Evolutionary conservation across 192 early-diverging fungal genomes (phyloP).

Genomic region (Coemansia javaensis): DNA sequence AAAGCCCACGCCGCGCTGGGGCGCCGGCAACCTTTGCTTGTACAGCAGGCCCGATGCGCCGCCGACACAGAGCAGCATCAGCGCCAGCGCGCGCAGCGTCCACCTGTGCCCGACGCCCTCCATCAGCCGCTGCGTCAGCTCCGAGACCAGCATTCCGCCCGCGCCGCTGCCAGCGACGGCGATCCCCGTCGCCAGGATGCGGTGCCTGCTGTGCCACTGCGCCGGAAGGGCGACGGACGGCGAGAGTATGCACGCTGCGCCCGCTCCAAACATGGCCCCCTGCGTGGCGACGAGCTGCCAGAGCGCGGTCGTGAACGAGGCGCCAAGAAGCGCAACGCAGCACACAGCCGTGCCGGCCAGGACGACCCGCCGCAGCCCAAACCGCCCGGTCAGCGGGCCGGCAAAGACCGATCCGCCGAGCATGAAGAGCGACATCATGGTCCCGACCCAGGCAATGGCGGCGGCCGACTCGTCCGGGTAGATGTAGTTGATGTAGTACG

Average conservation of each 20-base stretch:
- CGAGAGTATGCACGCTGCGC: slow-evolving; percentile 60
- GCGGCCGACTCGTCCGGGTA: slow-evolving; percentile 20
- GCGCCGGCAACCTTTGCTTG: slow-evolving; percentile 17
- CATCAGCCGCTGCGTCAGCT: slow-evolving; percentile 57
- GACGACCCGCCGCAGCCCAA: slow-evolving; percentile 23
- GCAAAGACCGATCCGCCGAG: slow-evolving; percentile 26
- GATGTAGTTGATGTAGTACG: slow-evolving; percentile 38
- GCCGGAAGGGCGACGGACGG: slow-evolving; percentile 64
- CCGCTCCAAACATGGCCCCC: slow-evolving; percentile 69
- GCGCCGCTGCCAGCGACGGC: slow-evolving; percentile 70
- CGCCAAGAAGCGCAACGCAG: slow-evolving; percentile 16
- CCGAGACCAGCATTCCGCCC: slow-evolving; percentile 65
- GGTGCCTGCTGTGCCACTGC: slow-evolving; percentile 66
- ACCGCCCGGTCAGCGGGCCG: slow-evolving; percentile 30
- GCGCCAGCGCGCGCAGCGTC: slow-evolving; percentile 26
- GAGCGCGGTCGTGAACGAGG: slow-evolving; percentile 35
- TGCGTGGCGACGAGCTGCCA: slow-evolving; percentile 74
- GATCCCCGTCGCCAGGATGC: slow-evolving; percentile 68
- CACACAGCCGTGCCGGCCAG: slow-evolving; percentile 20
- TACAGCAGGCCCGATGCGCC: slow-evolving; percentile 24
- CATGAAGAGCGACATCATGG: slow-evolving; percentile 28
- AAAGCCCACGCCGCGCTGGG: slow-evolving; percentile 13
- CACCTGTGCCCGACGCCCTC: slow-evolving; percentile 33
- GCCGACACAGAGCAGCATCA: slow-evolving; percentile 20
- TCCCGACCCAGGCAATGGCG: slow-evolving; percentile 41